These are phyloP conservation scores for Cyberlindnera mississippiensis DNA, from an alignment of 805 yeast genomes.

Conservation along the genomic window DNA sequence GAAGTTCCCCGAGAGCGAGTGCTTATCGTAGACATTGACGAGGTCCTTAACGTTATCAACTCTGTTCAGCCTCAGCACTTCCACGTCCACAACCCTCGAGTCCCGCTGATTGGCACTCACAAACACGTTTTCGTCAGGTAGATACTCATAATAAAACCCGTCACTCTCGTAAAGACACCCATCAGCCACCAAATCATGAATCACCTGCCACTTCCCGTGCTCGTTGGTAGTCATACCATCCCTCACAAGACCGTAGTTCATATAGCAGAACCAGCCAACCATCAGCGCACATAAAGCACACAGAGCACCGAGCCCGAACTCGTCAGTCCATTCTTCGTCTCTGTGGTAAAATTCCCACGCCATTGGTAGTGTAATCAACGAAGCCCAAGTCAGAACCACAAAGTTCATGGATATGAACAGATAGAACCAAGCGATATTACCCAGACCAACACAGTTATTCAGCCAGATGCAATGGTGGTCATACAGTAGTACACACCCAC, in stretches of 20 bases:
- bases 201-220: constrained; percentile 63
- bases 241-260: constrained; percentile 48
- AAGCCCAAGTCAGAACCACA: constrained; percentile 42
- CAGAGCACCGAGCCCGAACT: constrained; percentile 35
- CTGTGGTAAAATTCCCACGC: constrained; percentile 2
- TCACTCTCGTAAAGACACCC: constrained; percentile 31
- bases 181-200: constrained; percentile 47
- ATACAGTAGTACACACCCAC: constrained; percentile 54
- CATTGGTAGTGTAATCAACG: constrained; percentile 20
- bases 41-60: constrained; percentile 15
- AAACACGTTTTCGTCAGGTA: constrained; percentile 21
- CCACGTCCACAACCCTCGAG: constrained; percentile 12
- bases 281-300: constrained; percentile 41
- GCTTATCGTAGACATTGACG: constrained; percentile 23
- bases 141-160: constrained; percentile 18
- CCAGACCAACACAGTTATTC: constrained; percentile 70
- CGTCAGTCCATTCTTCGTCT: constrained; percentile 7
- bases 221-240: constrained; percentile 78
- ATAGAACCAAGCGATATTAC: constrained; percentile 60
- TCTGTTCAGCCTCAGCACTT: background rate
- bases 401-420: constrained; percentile 49
- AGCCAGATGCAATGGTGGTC: constrained; percentile 78
- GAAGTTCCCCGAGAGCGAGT: constrained; percentile 18
- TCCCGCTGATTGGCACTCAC: constrained; percentile 22
- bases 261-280: constrained; percentile 38